These are phyloP conservation scores for Cystobasidium tubakii DNA, from an alignment of 768 basidiomycete genomes.

Conservation along the genomic window DNA sequence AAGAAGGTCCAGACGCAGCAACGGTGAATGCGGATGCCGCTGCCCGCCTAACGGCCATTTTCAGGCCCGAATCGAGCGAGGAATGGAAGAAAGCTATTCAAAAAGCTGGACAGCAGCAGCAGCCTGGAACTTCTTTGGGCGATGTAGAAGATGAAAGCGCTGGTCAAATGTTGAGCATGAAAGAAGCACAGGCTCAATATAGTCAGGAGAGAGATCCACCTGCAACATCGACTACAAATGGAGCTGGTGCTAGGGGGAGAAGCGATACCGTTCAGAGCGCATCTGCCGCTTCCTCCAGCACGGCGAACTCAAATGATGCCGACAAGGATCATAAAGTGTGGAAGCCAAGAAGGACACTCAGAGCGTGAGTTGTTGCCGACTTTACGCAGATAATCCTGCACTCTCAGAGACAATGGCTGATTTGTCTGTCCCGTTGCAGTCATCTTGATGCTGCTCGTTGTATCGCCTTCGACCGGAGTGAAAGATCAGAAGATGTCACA, in stretches of 20 bases:
- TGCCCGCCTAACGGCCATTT: slow-evolving; percentile 59
- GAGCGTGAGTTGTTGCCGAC: slow-evolving; percentile 63
- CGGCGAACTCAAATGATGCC: not conserved
- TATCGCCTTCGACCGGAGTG: slow-evolving; percentile 63
- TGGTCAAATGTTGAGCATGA: not conserved
- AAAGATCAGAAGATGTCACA: slow-evolving; percentile 56
- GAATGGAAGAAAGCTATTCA: slow-evolving; percentile 61
- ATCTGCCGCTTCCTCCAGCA: not conserved
- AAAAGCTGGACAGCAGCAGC: slow-evolving; percentile 30
- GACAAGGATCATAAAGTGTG: slow-evolving; percentile 63
- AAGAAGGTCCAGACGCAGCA: not conserved
- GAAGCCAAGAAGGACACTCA: slow-evolving; percentile 76
- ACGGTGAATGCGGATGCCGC: slow-evolving; percentile 3
- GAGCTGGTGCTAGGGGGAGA: slow-evolving; percentile 52
- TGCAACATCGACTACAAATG: slow-evolving; percentile 63
- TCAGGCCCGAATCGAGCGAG: slow-evolving; percentile 73
- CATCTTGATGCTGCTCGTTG: slow-evolving; percentile 90
- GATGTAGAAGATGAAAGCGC: slow-evolving; percentile 46
- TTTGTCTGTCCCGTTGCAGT: slow-evolving; percentile 77
- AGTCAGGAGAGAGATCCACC: not conserved
- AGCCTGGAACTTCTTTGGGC: slow-evolving; percentile 24
- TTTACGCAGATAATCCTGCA: too few relatives aligned
- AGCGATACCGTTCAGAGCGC: slow-evolving; percentile 55
- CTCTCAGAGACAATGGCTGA: too few relatives aligned
- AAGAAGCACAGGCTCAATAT: not conserved